phyloP scores from a whole-genome alignment of 176 grass and related monocot genomes.

The Saccharum spontaneum region DNA sequence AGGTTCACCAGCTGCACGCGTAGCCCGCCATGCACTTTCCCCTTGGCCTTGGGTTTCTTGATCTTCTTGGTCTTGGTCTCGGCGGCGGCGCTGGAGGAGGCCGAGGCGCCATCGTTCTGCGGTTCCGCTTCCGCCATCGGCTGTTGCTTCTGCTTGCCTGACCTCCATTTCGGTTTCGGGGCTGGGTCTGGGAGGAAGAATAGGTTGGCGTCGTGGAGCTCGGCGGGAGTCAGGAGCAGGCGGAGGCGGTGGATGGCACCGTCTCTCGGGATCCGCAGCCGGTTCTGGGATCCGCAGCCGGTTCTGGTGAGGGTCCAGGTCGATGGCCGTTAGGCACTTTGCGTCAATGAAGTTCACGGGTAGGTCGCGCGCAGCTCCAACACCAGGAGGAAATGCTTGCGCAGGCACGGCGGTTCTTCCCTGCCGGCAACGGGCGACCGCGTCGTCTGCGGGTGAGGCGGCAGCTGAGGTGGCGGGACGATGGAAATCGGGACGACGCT shows the following conservation, averaged over 20 bases:
- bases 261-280: constrained; percentile 25
- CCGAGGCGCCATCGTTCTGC: background rate
- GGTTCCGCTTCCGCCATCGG: background rate
- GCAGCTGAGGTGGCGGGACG: background rate
- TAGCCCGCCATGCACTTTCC: constrained; percentile 28
- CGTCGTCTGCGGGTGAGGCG: too few relatives aligned
- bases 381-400: background rate
- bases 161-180: background rate
- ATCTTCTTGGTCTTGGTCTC: background rate
- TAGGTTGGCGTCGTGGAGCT: constrained; percentile 34
- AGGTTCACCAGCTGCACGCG: constrained; percentile 1
- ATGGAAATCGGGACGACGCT: background rate
- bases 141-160: too few relatives aligned
- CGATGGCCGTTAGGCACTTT: background rate
- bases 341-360: constrained; percentile 25
- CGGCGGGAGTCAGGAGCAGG: background rate
- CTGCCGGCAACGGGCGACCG: too few relatives aligned
- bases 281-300: constrained; percentile 44
- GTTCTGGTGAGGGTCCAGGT: constrained; percentile 38
- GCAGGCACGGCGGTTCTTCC: constrained; percentile 23
- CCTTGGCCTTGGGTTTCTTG: constrained; percentile 5
- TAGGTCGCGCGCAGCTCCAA: background rate
- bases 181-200: background rate
- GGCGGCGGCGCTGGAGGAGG: too few relatives aligned
- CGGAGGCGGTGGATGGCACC: background rate